Conservation (phyloP, 129 eudicot genomes). For the Solidago caesia region DNA sequence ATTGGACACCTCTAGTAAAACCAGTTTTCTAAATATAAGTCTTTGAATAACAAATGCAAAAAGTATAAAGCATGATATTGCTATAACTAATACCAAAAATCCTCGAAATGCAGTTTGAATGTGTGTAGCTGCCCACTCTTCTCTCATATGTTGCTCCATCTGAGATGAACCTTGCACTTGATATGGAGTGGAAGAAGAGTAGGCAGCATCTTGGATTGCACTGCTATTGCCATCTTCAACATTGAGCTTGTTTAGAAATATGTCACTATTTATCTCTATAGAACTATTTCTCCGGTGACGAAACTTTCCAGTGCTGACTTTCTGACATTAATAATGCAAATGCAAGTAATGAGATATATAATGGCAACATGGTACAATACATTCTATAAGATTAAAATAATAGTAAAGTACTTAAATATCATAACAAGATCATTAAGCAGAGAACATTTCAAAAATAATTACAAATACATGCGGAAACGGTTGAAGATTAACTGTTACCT, state of each 20-base stretch:
- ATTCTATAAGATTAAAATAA: background rate
- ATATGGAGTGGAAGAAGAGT: constrained; percentile 51
- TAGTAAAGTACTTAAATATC: background rate
- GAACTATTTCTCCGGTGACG: constrained; percentile 66
- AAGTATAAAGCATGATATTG: background rate
- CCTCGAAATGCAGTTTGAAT: constrained; percentile 95
- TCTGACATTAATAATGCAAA: constrained; percentile 44
- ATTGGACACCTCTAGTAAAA: background rate
- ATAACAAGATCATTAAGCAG: background rate
- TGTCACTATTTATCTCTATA: constrained; percentile 46
- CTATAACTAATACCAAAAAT: constrained; percentile 58
- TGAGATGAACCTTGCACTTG: constrained; percentile 47
- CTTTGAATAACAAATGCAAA: background rate
- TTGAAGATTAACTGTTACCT: background rate
- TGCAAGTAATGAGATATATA: constrained; percentile 19
- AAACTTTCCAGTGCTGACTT: constrained; percentile 41
- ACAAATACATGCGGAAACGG: too few species aligned
- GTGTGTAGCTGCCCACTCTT: constrained; percentile 78
- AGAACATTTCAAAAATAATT: background rate
- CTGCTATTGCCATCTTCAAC: constrained; percentile 44
- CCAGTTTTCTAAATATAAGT: background rate
- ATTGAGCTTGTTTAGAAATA: constrained; percentile 43
- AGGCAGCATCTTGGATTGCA: constrained; percentile 45
- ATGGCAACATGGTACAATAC: background rate
- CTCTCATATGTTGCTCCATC: constrained; percentile 46